Evolutionary conservation across 2,329 filamentous ascomycete species (phyloP).

Genomic region (Cladobotryum mycophilum): DNA sequence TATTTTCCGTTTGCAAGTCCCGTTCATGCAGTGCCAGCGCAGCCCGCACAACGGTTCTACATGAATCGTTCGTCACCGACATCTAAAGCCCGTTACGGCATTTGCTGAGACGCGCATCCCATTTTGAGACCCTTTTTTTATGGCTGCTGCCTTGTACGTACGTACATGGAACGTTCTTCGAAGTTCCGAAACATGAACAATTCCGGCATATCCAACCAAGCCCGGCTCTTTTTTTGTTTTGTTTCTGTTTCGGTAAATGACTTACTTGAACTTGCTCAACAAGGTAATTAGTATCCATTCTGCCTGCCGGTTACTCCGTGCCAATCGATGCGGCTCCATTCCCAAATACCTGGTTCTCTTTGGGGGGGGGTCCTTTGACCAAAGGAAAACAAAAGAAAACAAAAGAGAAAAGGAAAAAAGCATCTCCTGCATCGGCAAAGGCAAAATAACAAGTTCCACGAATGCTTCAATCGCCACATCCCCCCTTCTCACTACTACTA

Average conservation of each 20-base stretch:
- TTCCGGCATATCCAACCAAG: slow-evolving; percentile 1
- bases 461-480: slow-evolving; percentile 3
- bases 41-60: not conserved
- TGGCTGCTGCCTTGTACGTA: not conserved
- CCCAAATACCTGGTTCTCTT: slow-evolving; percentile 2
- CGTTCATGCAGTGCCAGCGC: not conserved
- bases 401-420: too few relatives aligned
- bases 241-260: not conserved
- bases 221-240: slow-evolving; percentile 4
- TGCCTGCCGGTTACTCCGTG: slow-evolving; percentile 10
- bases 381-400: too few relatives aligned
- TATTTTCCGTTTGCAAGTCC: not conserved
- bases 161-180: too few relatives aligned
- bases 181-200: too few relatives aligned
- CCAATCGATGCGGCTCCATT: slow-evolving; percentile 10
- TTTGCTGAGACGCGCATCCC: too few relatives aligned
- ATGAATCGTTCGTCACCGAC: too few relatives aligned
- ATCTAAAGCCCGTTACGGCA: too few relatives aligned
- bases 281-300: not conserved
- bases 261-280: too few relatives aligned
- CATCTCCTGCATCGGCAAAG: too few relatives aligned
- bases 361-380: too few relatives aligned
- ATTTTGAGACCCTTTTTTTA: not conserved
- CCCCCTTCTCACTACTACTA: not conserved
- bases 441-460: too few relatives aligned